Evolutionary conservation across 1,284 basidiomycete species (phyloP), one percentile per base, ranked within the genome.

Genomic region (Puccinia triticina): DNA sequence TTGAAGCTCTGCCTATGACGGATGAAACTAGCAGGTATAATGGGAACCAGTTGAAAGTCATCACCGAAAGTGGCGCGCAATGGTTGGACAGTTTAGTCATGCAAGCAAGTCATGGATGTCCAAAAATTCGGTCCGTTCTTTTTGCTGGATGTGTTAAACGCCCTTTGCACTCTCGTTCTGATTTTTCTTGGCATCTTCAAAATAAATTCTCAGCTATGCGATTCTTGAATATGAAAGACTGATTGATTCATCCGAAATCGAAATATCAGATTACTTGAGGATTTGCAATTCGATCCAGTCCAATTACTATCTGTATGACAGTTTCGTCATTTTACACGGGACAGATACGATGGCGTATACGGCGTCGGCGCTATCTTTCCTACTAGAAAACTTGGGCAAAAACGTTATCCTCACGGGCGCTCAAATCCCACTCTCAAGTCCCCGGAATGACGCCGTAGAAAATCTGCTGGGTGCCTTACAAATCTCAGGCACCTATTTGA

Each of bases 311-410:
- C 86, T 89, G 26, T 97, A 94, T 85, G 95, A 97, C 85, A 93
- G 93, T 0, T 97, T 97, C 86, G 92, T 97, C 37, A 89, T 97
- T 46, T 88, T 97, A 14, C 95, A 97, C 86, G 95, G 95, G 12
- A 94, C 93, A n/a, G 94, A 96, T 85, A 96, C 94, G 0, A 95
- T 95, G 93, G 91, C 92, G 1, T 96, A 94, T 87, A 93, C 92
- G 2, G 91, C 94, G 1, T 94, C 93, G 71, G 94, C 94, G 0
- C 89, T 96, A 55, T 93, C 93, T 85, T 96, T 96, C 87, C 88
- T 97, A 79, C 89, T 97, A 7, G 94, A 96, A 87, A 94, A 96
- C 85, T 89, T 96, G 10, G 94, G 94, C 75, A 95, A 95, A 88
- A 85, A 85, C 2, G 88, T 88, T 91, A 94, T 96, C 83, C 86